Evolutionary conservation across 306 rosid species (phyloP).

Genomic region (Fragaria iinumae): DNA sequence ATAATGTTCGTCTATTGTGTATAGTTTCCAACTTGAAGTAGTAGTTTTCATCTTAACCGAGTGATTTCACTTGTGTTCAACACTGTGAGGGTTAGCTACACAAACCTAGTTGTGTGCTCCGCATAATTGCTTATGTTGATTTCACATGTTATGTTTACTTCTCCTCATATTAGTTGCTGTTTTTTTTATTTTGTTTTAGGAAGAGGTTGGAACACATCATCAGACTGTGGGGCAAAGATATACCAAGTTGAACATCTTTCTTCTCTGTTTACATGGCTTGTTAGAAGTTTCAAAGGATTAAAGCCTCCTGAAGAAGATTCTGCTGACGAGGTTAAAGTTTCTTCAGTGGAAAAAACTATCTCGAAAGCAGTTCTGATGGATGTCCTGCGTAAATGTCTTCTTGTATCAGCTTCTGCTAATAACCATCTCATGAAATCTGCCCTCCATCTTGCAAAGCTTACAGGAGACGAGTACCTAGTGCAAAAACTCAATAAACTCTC

Average conservation of each 20-base stretch:
- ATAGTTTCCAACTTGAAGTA: not conserved
- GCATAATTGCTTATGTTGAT: not conserved
- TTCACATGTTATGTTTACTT: not conserved
- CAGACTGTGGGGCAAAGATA: slow-evolving; percentile 34
- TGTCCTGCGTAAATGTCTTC: slow-evolving; percentile 63
- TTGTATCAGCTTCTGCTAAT: slow-evolving; percentile 54
- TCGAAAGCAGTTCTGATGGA: slow-evolving; percentile 51
- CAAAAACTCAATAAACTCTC: slow-evolving; percentile 52
- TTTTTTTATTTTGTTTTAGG: slow-evolving; percentile 33
- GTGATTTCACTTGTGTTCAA: not conserved
- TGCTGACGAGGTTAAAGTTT: slow-evolving; percentile 13
- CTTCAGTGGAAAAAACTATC: slow-evolving; percentile 32
- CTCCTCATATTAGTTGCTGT: slow-evolving; percentile 14
- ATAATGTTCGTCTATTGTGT: not conserved
- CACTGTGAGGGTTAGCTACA: slow-evolving; percentile 1
- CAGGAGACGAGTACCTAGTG: slow-evolving; percentile 44
- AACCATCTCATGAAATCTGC: slow-evolving; percentile 63
- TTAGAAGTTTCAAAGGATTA: slow-evolving; percentile 40
- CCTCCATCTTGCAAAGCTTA: slow-evolving; percentile 44
- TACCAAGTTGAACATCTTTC: slow-evolving; percentile 46
- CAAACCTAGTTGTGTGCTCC: not conserved
- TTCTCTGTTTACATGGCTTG: slow-evolving; percentile 76
- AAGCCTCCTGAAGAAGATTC: slow-evolving; percentile 27
- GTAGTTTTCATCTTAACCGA: not conserved
- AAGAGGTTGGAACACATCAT: slow-evolving; percentile 20